Evolutionary conservation across 163 green algal species (phyloP).

Genomic region (Prototheca cutis): DNA sequence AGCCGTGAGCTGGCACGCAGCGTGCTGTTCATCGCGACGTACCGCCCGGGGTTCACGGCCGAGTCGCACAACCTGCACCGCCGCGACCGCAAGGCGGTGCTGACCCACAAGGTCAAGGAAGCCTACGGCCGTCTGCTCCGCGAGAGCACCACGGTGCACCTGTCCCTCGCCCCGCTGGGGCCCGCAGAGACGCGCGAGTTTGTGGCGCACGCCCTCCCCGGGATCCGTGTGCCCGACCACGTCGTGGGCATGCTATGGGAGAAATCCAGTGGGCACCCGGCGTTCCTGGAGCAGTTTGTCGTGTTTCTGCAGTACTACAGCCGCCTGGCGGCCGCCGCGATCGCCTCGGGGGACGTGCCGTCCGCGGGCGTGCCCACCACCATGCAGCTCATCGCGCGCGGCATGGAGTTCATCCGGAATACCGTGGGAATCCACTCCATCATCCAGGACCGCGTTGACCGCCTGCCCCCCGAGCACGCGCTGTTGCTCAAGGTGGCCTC

Average conservation of each 20-base stretch:
- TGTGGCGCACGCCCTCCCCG: conserved; percentile 18
- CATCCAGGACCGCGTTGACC: conserved; percentile 64
- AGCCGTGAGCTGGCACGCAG: not conserved
- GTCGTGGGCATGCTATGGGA: conserved; percentile 49
- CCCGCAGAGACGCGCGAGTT: conserved; percentile 36
- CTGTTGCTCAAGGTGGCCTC: conserved; percentile 60
- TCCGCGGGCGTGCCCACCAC: conserved; percentile 5
- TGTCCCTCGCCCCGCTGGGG: conserved; percentile 47
- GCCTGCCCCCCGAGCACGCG: conserved; percentile 49
- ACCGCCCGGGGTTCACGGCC: conserved; percentile 5
- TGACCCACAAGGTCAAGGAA: conserved; percentile 27
- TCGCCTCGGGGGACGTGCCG: not conserved
- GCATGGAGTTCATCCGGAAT: conserved; percentile 29
- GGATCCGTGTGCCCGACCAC: conserved; percentile 13
- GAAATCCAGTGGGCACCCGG: conserved; percentile 56
- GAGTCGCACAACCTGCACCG: conserved; percentile 1
- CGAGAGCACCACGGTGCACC: conserved; percentile 30
- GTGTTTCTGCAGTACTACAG: conserved; percentile 13
- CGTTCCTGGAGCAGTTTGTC: conserved; percentile 55
- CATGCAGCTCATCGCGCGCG: conserved; percentile 38
- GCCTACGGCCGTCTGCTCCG: conserved; percentile 28
- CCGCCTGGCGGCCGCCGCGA: not conserved
- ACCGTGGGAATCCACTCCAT: conserved; percentile 42
- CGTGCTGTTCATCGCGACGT: conserved; percentile 11
- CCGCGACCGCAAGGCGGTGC: conserved; percentile 23